Conservation (phyloP, 2,329 filamentous ascomycete species). For the Aspergillus quadrilineatus region DNA sequence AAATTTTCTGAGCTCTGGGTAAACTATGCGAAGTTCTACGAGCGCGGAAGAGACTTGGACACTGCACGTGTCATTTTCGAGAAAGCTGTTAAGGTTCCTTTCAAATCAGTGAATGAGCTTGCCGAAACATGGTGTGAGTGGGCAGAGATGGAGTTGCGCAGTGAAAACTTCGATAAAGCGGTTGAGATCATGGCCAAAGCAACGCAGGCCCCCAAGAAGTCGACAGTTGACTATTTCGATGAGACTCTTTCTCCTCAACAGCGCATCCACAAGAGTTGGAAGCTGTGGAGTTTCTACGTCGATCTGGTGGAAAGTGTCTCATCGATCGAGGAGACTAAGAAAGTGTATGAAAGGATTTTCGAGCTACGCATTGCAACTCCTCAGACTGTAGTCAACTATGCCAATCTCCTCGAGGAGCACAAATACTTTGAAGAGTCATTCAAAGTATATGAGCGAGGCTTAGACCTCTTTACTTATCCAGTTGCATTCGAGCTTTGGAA, state of each 20-base stretch:
- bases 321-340: conserved; percentile 85
- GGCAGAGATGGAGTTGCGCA: conserved; percentile 96
- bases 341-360: conserved; percentile 96
- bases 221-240: conserved; percentile 99
- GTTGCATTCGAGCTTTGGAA: conserved; percentile 99
- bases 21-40: conserved; percentile 97
- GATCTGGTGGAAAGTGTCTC: conserved; percentile 94
- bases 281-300: conserved; percentile 98
- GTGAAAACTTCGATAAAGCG: conserved; percentile 93
- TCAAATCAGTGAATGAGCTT: conserved; percentile 94
- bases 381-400: conserved; percentile 97
- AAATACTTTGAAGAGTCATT: conserved; percentile 97
- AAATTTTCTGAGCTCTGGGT: conserved; percentile 94
- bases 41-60: conserved; percentile 76
- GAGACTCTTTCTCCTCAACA: conserved; percentile 92
- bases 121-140: conserved; percentile 99
- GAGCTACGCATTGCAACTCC: conserved; percentile 97
- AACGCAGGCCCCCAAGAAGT: conserved; percentile 92
- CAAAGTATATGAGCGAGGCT: conserved; percentile 92
- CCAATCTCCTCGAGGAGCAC: conserved; percentile 90
- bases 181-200: conserved; percentile 96
- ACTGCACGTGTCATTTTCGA: conserved; percentile 93
- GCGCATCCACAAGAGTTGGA: conserved; percentile 98
- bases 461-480: conserved; percentile 98
- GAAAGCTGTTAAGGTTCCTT: conserved; percentile 95